Evolutionary conservation across 1,139 yeast genomes (phyloP).

Genomic region (Lodderomyces oxycetoniae): DNA sequence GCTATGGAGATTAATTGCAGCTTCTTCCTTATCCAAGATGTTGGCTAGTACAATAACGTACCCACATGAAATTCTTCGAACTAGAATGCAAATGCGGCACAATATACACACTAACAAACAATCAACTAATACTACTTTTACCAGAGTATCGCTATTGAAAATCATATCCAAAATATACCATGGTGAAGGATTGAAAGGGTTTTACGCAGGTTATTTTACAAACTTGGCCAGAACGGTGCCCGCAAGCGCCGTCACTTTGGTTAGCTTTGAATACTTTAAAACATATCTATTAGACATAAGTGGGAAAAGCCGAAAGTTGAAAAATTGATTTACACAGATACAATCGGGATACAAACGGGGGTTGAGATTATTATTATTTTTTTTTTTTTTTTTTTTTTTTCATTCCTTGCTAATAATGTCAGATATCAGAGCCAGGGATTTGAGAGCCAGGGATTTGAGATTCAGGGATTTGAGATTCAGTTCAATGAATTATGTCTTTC

Average conservation of each 20-base stretch:
- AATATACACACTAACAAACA: constrained; percentile 7
- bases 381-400: too few species aligned
- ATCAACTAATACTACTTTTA: not conserved
- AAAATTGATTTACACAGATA: constrained; percentile 2
- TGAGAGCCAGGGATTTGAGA: too few species aligned
- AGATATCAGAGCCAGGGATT: too few species aligned
- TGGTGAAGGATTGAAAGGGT: constrained; percentile 76
- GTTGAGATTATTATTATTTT: too few species aligned
- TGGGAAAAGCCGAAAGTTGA: constrained; percentile 19
- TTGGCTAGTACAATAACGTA: constrained; percentile 85
- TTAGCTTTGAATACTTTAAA: constrained; percentile 86
- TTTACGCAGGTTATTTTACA: constrained; percentile 84
- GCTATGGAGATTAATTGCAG: constrained; percentile 50
- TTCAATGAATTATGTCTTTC: too few species aligned
- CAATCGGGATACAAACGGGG: too few species aligned
- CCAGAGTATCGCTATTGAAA: constrained; percentile 17
- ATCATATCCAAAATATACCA: constrained; percentile 45
- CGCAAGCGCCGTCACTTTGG: constrained; percentile 88
- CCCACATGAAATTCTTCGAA: constrained; percentile 93
- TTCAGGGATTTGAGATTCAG: too few species aligned
- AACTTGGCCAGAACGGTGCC: constrained; percentile 91
- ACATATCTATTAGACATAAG: constrained; percentile 46
- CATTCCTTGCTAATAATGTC: too few species aligned
- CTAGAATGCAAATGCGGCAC: constrained; percentile 71
- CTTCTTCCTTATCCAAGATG: constrained; percentile 83